Base-by-base conservation (phyloP, 768 basidiomycete species). In the Tricholoma terreum region DNA sequence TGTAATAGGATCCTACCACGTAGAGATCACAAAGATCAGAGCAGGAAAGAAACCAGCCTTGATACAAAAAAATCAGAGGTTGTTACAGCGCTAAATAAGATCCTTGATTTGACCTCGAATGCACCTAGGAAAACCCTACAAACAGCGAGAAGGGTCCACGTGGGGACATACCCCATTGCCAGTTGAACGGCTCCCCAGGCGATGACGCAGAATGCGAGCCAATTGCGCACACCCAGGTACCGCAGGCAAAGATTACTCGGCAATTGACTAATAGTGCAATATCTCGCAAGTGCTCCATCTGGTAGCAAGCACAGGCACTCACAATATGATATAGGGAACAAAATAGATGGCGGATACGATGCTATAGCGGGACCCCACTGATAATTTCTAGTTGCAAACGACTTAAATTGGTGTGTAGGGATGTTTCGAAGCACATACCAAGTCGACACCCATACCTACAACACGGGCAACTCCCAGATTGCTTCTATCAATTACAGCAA, bases 21-120 rank as follows among this genome's bases (percentile, higher is more conserved):
- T 79, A 31, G 77, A 75, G 57, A 82, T 78, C 22, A 81, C 72
- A 61, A 75, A 81, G 22, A 80, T 72, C 59, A 81, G 60, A 6
- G 77, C 77, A 42, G 81, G 79, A 58, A 80, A 79, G 65, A 80
- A 81, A 30, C 79, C 79, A 9, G 79, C 78, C 80, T 82, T 55
- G 14, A 21, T 24, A 4, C 11, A 35, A 36, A 33, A 48, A 43
- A 24, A 48, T 40, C 6, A 38, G 31, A 45, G 22, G 15, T 12
- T 33, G 12, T 12, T 49, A 19, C 49, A 50, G 30, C 24, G 14
- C n/a, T n/a, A n/a, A 15, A 8, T 6, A 17, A 49, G 15, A 11
- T 31, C 24, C n/a, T 30, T 49, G 46, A 22, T 31, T 63, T 80
- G 75, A 24, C 78, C 72, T 79, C 79, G 52, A 77, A 77, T 21